Evolutionary conservation across 2,329 filamentous ascomycete genomes (phyloP).

Genomic region (Myotisia sp.): DNA sequence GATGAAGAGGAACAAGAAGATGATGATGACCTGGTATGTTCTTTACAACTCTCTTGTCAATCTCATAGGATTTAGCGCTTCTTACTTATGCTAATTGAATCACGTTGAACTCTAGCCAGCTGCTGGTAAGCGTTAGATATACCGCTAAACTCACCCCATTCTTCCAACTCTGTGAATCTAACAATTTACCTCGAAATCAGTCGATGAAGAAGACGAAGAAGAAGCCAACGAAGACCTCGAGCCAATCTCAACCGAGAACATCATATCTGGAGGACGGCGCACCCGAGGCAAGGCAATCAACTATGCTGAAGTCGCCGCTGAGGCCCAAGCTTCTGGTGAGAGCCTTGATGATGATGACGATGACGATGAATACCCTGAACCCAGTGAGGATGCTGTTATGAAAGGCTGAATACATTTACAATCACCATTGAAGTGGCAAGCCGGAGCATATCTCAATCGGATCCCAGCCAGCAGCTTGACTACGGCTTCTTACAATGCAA

Average conservation of each 20-base stretch:
- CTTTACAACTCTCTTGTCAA: no score
- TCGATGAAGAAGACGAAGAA: conserved; percentile 55
- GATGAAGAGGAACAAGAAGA: conserved; percentile 51
- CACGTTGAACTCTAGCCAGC: background rate
- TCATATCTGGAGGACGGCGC: conserved; percentile 62
- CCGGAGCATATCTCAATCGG: no score
- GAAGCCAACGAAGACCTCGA: conserved; percentile 53
- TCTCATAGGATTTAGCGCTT: background rate
- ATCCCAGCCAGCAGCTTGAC: no score
- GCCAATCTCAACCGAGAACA: conserved; percentile 82
- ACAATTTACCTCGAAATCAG: no score
- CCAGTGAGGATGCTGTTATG: conserved; percentile 21
- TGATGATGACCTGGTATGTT: conserved; percentile 27
- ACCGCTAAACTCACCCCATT: no score
- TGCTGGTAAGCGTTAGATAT: no score
- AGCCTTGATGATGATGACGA: conserved; percentile 48
- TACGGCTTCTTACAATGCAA: no score
- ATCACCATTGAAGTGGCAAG: no score
- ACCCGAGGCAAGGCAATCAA: conserved; percentile 88
- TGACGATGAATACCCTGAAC: conserved; percentile 30
- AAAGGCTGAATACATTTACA: background rate
- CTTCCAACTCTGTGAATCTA: conserved; percentile 17
- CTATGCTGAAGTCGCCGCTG: conserved; percentile 76
- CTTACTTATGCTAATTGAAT: background rate
- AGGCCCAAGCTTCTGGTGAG: conserved; percentile 65